Conservation (phyloP, 306 rosid genomes). For the Geum urbanum region DNA sequence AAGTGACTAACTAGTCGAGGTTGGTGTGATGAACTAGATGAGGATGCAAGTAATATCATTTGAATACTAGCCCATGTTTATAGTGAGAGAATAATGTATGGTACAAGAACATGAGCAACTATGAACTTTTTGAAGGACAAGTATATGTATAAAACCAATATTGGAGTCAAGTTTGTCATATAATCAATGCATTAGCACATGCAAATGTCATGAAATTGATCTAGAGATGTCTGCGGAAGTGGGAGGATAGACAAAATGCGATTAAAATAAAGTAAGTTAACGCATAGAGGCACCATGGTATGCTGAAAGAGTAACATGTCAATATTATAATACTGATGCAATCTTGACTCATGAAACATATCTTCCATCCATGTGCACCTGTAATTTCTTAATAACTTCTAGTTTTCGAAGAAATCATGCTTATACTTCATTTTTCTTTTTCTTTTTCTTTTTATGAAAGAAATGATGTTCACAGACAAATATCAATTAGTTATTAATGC, state of each 20-base stretch:
- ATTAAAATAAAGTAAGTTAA: background rate
- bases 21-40: background rate
- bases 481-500: background rate
- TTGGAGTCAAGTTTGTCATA: constrained; percentile 1
- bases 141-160: too few relatives aligned
- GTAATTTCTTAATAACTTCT: background rate
- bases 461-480: background rate
- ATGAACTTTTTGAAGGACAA: too few relatives aligned
- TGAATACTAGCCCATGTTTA: background rate
- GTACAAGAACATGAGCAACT: background rate
- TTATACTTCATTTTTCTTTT: background rate
- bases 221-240: background rate
- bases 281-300: background rate
- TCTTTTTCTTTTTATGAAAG: background rate
- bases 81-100: background rate
- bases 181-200: background rate
- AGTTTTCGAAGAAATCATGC: background rate
- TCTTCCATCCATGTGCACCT: constrained; percentile 9
- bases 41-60: background rate
- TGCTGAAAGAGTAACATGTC: background rate
- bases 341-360: constrained; percentile 5
- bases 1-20: background rate
- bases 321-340: background rate
- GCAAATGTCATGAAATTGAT: background rate
- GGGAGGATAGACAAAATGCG: background rate